These are phyloP conservation scores for Stromatinia cepivora DNA, from an alignment of 2,329 filamentous ascomycete genomes.

Conservation along the genomic window DNA sequence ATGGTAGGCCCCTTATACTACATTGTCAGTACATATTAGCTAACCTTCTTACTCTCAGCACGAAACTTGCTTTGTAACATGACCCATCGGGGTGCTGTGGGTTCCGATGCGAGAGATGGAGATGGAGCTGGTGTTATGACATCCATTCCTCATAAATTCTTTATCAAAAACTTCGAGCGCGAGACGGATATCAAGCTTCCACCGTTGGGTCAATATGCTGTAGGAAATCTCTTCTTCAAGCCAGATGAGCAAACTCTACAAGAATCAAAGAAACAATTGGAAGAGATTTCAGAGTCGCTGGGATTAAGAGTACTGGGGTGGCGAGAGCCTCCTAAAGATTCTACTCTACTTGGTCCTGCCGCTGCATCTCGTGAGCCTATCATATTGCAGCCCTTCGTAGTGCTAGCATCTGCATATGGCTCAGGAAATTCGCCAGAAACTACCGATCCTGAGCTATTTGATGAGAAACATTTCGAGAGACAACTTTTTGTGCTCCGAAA, in stretches of 20 bases:
- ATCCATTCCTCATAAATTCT: constrained; percentile 97
- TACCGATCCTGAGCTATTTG: constrained; percentile 77
- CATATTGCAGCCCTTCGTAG: constrained; percentile 94
- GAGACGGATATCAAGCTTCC: constrained; percentile 88
- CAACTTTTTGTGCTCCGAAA: constrained; percentile 95
- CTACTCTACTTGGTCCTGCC: constrained; percentile 86
- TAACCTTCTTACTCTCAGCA: constrained; percentile 54
- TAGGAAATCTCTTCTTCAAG: constrained; percentile 98
- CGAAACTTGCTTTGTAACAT: constrained; percentile 98
- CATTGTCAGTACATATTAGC: constrained; percentile 25
- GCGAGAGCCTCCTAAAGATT: constrained; percentile 94
- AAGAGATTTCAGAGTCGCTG: constrained; percentile 86
- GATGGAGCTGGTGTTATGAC: constrained; percentile 99
- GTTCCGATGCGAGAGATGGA: constrained; percentile 95
- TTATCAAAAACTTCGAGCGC: constrained; percentile 95
- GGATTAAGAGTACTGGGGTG: constrained; percentile 91
- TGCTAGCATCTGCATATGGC: constrained; percentile 82
- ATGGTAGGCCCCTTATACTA: constrained; percentile 62
- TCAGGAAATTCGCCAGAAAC: constrained; percentile 73
- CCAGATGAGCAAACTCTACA: constrained; percentile 86
- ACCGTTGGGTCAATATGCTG: constrained; percentile 88
- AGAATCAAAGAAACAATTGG: constrained; percentile 88
- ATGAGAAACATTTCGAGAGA: constrained; percentile 83
- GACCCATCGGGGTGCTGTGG: constrained; percentile 98
- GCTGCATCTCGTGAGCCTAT: constrained; percentile 91